phyloP scores from a whole-genome alignment of 208 protist species.

The Acanthamoeba polyphaga region DNA sequence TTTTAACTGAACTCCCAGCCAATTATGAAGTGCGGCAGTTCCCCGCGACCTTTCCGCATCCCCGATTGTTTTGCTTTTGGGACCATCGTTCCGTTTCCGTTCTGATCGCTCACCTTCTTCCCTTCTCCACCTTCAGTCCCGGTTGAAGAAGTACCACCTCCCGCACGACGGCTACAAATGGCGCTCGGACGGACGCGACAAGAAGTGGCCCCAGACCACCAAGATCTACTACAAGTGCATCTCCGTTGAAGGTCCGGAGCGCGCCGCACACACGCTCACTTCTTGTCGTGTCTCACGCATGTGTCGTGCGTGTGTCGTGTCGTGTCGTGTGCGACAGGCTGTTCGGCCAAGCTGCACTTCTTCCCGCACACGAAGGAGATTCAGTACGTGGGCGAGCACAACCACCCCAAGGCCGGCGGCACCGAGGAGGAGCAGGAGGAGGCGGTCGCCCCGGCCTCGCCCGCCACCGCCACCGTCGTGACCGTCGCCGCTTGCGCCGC shows the following conservation, averaged over 20 bases:
- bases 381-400: conserved; percentile 18
- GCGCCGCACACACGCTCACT: neutral
- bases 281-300: neutral
- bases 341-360: conserved; percentile 33
- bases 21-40: too few species aligned
- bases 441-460: neutral
- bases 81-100: too few species aligned
- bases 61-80: neutral
- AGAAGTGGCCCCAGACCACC: conserved; percentile 65
- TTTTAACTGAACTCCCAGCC: neutral
- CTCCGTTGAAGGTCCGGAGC: neutral
- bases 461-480: conserved; percentile 21
- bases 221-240: conserved; percentile 67
- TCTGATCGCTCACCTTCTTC: neutral
- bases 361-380: conserved; percentile 39
- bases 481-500: neutral
- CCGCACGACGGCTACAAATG: conserved; percentile 65
- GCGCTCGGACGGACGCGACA: conserved; percentile 60
- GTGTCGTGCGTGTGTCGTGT: neutral
- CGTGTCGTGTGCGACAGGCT: neutral
- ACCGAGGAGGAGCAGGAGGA: conserved; percentile 1
- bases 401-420: conserved; percentile 2
- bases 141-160: conserved; percentile 52
- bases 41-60: too few species aligned
- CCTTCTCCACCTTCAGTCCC: neutral